Evolutionary conservation across 2,329 filamentous ascomycete genomes (phyloP), one percentile per base, ranked within the genome.

Genomic region (Fusarium nelsonii): DNA sequence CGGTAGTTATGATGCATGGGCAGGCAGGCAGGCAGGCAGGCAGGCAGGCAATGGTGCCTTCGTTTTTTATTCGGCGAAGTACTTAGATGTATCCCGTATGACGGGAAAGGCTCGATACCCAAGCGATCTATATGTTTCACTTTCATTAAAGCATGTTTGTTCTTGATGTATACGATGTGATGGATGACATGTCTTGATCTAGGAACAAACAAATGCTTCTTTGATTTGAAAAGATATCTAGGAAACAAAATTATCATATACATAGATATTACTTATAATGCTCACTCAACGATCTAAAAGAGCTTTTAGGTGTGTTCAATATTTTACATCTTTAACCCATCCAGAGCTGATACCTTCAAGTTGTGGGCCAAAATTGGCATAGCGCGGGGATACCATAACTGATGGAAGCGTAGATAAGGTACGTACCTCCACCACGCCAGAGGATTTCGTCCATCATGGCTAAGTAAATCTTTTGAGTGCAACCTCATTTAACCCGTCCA

Each of bases 91-190:
- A 59, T 65, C 59, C 62, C 69, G 51, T n/a, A 48, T 52, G 65
- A 56, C 56, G 58, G 73, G 67, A 69, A 60, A 69, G 63, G 58
- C 58, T 67, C 68, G 73, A 74, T 74, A 74, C 73, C 73, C 73
- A 64, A 73, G 69, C 65, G 65, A 75, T 73, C 57, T 72, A 49
- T 59, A 68, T 73, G 63, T 62, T 73, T 74, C 44, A 68, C 28
- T 67, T 59, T 70, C 63, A 58, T 63, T 71, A 34, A 59, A 58
- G 52, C 40, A 45, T 32, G 33, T 37, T 32, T 37, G 30, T 46
- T 48, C n/a, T 44, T 36, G 14, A 43, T 45, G 33, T 37, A 52
- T 59, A 51, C n/a, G 18, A 50, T 33, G 49, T 52, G 16, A 45
- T 30, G 32, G n/a, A 30, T 52, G 2, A 32, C 11, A 36, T 37